Evolutionary conservation across 2,329 filamentous ascomycete genomes (phyloP).

Genomic region (Sporothrix euskadiensis): DNA sequence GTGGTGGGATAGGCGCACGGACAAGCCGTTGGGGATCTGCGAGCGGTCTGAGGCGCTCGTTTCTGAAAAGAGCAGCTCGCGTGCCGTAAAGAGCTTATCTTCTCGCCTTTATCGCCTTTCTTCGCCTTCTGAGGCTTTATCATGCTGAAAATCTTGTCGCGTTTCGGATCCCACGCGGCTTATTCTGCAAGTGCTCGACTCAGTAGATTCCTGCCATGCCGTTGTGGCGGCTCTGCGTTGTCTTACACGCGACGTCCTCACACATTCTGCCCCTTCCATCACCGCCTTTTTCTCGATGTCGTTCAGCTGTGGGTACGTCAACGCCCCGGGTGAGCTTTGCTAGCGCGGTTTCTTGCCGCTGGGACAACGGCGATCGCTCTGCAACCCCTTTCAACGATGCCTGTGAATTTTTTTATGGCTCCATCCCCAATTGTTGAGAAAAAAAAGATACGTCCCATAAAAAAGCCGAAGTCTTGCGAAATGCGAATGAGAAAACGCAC

Average conservation of each 20-base stretch:
- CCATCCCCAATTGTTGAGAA: conserved; percentile 30
- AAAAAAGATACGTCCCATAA: background rate
- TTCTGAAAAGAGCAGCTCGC: background rate
- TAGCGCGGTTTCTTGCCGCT: conserved; percentile 21
- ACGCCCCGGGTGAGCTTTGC: background rate
- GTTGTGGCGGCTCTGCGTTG: background rate
- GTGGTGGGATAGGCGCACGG: conserved; percentile 1
- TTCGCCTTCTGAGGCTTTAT: background rate
- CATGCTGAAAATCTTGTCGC: background rate
- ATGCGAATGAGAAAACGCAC: background rate
- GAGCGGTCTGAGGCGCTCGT: conserved; percentile 5
- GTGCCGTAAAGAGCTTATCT: background rate
- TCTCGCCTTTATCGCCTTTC: background rate
- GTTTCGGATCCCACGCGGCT: background rate
- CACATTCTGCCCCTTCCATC: background rate
- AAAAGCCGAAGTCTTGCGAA: background rate
- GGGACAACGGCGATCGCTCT: conserved; percentile 26
- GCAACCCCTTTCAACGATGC: background rate
- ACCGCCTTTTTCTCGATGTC: conserved; percentile 17
- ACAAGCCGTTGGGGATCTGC: conserved; percentile 30
- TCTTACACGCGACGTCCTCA: background rate
- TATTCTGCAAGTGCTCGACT: background rate
- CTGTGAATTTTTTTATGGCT: conserved; percentile 15
- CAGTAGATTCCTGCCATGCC: background rate
- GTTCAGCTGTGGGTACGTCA: background rate